These are phyloP conservation scores for Lycium ferocissimum DNA, from an alignment of 257 asterid species.

Conservation along the genomic window DNA sequence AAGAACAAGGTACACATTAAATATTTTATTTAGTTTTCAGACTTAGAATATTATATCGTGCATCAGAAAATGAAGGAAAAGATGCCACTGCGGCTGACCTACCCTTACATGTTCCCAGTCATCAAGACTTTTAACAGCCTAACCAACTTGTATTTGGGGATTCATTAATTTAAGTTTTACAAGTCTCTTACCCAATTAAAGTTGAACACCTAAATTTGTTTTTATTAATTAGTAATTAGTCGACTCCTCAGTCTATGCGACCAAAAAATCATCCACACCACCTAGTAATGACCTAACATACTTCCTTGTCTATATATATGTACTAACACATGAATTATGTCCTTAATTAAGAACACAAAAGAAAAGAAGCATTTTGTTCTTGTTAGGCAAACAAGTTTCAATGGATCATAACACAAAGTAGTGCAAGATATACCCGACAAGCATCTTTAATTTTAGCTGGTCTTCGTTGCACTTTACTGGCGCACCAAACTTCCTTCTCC, in stretches of 20 bases:
- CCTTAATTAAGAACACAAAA: background rate
- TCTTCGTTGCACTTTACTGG: background rate
- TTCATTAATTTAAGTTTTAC: background rate
- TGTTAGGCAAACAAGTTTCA: slow-evolving; percentile 16
- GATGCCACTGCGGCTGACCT: slow-evolving; percentile 20
- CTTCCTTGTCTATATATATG: background rate
- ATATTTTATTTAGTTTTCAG: background rate
- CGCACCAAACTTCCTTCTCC: background rate
- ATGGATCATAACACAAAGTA: background rate
- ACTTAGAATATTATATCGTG: background rate
- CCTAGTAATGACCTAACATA: background rate
- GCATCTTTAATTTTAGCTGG: background rate
- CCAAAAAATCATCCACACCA: background rate
- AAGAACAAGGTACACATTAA: background rate
- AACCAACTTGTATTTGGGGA: slow-evolving; percentile 17
- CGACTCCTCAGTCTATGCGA: background rate
- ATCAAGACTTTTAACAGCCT: slow-evolving; percentile 24
- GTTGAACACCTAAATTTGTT: slow-evolving; percentile 15
- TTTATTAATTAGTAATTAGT: background rate
- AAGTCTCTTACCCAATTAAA: background rate
- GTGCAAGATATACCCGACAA: background rate
- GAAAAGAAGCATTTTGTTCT: slow-evolving; percentile 24
- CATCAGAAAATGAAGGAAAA: background rate
- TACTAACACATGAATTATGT: background rate
- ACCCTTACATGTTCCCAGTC: background rate